These are phyloP conservation scores for Termitomyces sp. DNA, from an alignment of 768 basidiomycete species.

Conservation along the genomic window DNA sequence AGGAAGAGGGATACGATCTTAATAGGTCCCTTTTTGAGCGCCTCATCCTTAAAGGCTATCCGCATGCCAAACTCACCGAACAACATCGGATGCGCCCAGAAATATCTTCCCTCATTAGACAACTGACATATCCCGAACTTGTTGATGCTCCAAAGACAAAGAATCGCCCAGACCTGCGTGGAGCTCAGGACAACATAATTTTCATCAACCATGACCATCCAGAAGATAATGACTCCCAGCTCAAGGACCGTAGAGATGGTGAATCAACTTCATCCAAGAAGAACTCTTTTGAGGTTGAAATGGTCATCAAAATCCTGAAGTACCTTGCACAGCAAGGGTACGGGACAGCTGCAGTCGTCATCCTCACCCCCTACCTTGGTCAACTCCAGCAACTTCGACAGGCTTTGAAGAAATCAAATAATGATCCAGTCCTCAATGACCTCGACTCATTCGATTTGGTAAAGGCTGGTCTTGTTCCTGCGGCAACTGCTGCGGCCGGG, in stretches of 20 bases:
- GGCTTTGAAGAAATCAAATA: conserved; percentile 32
- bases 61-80: conserved; percentile 48
- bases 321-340: neutral
- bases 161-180: neutral
- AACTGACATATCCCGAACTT: conserved; percentile 64
- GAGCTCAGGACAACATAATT: neutral
- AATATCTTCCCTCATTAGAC: conserved; percentile 58
- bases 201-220: neutral
- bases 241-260: neutral
- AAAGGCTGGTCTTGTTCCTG: conserved; percentile 48
- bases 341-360: neutral
- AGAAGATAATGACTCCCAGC: neutral
- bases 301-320: neutral
- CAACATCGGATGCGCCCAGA: conserved; percentile 79
- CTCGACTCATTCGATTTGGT: conserved; percentile 25
- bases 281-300: neutral
- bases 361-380: neutral
- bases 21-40: conserved; percentile 70
- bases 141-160: conserved; percentile 36
- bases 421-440: conserved; percentile 62
- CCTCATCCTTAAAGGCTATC: conserved; percentile 57
- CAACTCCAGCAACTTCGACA: neutral
- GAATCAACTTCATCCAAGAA: neutral
- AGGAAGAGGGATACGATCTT: conserved; percentile 61
- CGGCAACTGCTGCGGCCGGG: conserved; percentile 8